Percentiles rank a stretch among this genome's conserved stretches.
phyloP scores from a whole-genome alignment of 805 yeast genomes.

The Starmerella khaoyaiensis region DNA sequence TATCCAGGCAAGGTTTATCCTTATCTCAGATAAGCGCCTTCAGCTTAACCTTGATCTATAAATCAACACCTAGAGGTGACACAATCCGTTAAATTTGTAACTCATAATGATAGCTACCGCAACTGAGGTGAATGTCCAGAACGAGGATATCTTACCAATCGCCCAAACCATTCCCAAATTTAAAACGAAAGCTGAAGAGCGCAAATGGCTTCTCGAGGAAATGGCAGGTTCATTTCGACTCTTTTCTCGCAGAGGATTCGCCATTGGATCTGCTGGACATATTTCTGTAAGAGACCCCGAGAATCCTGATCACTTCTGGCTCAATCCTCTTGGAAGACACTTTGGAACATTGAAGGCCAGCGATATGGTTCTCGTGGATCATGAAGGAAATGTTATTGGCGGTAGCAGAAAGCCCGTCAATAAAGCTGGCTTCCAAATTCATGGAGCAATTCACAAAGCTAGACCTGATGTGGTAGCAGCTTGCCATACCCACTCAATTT shows the following conservation, averaged over 20 bases:
- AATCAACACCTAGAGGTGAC: no score
- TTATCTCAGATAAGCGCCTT: no score
- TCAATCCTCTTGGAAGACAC: constrained; percentile 70
- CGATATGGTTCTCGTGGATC: constrained; percentile 51
- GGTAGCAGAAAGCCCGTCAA: constrained; percentile 46
- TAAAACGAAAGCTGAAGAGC: constrained; percentile 13
- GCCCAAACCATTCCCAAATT: constrained; percentile 18
- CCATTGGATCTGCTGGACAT: constrained; percentile 76
- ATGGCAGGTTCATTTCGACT: constrained; percentile 78
- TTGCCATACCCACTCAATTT: constrained; percentile 53
- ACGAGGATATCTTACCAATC: constrained; percentile 13
- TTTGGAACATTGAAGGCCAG: constrained; percentile 46
- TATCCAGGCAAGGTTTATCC: no score
- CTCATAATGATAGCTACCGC: constrained; percentile 1
- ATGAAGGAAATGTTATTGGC: constrained; percentile 49
- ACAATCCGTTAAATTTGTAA: no score
- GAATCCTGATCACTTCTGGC: constrained; percentile 68
- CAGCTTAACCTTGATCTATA: no score
- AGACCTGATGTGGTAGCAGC: constrained; percentile 61
- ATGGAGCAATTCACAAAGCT: constrained; percentile 51
- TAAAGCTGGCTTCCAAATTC: constrained; percentile 59
- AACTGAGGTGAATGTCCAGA: constrained; percentile 4
- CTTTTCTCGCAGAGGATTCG: constrained; percentile 60
- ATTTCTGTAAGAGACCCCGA: constrained; percentile 76
- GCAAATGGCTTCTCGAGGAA: constrained; percentile 35